Evolutionary conservation across 2,329 filamentous ascomycete species (phyloP), one percentile per base, ranked within the genome.

Genomic region (Grosmannia clavigera): DNA sequence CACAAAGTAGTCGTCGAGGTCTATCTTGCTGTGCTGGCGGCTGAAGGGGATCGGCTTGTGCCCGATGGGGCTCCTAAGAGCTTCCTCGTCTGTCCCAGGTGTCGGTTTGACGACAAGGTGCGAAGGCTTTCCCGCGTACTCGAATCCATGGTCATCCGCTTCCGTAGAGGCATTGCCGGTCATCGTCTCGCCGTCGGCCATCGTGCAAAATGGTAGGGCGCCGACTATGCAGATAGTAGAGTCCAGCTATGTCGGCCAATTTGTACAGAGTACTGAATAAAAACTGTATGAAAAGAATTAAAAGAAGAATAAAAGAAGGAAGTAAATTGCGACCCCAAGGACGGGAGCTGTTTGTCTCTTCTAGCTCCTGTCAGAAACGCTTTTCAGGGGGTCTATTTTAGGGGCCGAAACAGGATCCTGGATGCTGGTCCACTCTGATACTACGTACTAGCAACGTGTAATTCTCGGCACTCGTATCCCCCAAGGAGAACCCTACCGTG

Each of bases 1-100:
- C 69, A 76, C 72, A 64, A 77, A 77, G 65, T 77, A 77, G 62
- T 76, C 74, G 63, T 77, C 75, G 5, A 76, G 59, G 59, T 76
- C 75, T 27, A 76, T 55, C 7, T 66, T 66, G 0, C 67, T 69
- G 59, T 71, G 70, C 55, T 69, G 69, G 9, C 69, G 66, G 54
- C 68, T 69, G 64, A 71, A 71, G 3, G 69, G 68, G 27, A 70
- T 71, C 3, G 68, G 68, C 9, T 68, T 79, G 16, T 29, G 12
- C 12, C 16, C 40, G 19, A 35, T 19, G 5, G 56, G 56, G 31
- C 31, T 58, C 29, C 6, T 58, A 12, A 50, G 29, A 7, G 43
- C 38, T 22, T 46, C 55, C 38, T 46, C 38, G 12, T 57, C 38
- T 3, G n/a, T 3, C 1, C 25, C 12, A 14, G 40, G 6, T 11